Base-by-base conservation (phyloP, 2,329 filamentous ascomycete species). In the Lecanosticta acicola region DNA sequence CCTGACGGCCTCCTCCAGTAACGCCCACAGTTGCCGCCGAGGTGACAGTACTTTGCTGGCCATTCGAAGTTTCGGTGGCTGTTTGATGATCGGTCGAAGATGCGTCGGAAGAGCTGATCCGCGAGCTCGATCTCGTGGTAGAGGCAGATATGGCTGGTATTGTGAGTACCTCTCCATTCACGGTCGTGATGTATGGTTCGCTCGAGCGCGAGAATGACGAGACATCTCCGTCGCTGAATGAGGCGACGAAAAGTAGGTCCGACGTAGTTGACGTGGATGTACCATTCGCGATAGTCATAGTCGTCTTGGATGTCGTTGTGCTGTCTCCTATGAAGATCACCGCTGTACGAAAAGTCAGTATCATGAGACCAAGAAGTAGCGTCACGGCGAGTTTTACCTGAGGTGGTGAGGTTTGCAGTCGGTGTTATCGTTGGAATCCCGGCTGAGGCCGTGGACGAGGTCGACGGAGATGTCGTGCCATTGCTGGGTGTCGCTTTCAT, bases 101-200 rank as follows among this genome's bases (percentile, higher is more conserved):
- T 2, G 45, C 24, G 13, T 14, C 9, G 14, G 32, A 36, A 13
- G 37, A 40, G 3, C 14, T 19, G 13, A 18, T 11, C 24, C 39
- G 21, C 9, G 51, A 48, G 16, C 20, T 43, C 9, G 51, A 48
- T n/a, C 20, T 46, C 36, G 42, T 41, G 10, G 41, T 39, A n/a
- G 45, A 33, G 21, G 45, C 43, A 10, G 43, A 45, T 20, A 48
- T 36, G 2, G 41, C 47, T 5, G 55, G 40, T n/a, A 63, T 50
- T 3, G 59, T 62, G 26, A 55, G 48, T 1, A 43, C 32, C 16
- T 54, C 41, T 14, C 59, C 60, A 40, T 57, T 51, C 3, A 44
- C 32, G 10, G 59, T 60, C 4, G 61, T 64, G 9, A 51, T 52
- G 39, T 58, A 63, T 10, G 54, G 36, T 5, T 43, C 33, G 40